Evolutionary conservation across 2,329 filamentous ascomycete genomes (phyloP).

Genomic region (Xylaria sp.): DNA sequence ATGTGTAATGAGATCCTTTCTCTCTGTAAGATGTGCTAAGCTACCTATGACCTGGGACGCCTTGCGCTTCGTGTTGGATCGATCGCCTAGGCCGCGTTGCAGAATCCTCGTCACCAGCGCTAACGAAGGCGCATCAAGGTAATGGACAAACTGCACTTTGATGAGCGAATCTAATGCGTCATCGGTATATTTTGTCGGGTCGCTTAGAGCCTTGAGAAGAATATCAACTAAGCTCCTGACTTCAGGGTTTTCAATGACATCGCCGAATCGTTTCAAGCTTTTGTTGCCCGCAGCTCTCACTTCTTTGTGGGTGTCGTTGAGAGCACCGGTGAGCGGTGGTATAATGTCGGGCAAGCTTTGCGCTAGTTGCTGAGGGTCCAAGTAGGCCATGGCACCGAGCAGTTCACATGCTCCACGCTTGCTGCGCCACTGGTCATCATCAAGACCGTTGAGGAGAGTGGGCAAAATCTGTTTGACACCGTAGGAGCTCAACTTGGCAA

Average conservation of each 20-base stretch:
- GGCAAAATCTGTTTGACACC: constrained; percentile 96
- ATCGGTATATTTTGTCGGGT: constrained; percentile 96
- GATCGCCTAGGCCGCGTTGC: constrained; percentile 88
- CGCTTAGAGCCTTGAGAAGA: constrained; percentile 93
- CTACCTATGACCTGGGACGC: constrained; percentile 98
- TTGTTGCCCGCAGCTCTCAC: constrained; percentile 91
- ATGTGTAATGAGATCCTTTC: constrained; percentile 91
- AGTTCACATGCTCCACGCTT: constrained; percentile 98
- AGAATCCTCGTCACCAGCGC: constrained; percentile 95
- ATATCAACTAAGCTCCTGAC: constrained; percentile 92
- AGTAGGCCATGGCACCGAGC: constrained; percentile 96
- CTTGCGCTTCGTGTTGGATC: constrained; percentile 95
- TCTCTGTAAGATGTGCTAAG: constrained; percentile 94
- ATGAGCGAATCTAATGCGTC: constrained; percentile 93
- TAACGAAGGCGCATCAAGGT: constrained; percentile 95
- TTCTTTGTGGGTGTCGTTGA: constrained; percentile 99
- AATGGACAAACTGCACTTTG: constrained; percentile 98
- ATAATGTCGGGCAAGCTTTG: constrained; percentile 95
- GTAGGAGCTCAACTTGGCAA: constrained; percentile 91
- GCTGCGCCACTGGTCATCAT: constrained; percentile 96
- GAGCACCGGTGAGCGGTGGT: constrained; percentile 88
- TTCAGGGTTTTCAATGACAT: constrained; percentile 98
- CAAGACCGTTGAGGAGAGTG: constrained; percentile 88
- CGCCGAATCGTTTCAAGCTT: constrained; percentile 96
- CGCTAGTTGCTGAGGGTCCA: constrained; percentile 94